Evolutionary conservation across 805 yeast genomes (phyloP), one percentile per base, ranked within the genome.

Genomic region (Metschnikowia amazonensis): DNA sequence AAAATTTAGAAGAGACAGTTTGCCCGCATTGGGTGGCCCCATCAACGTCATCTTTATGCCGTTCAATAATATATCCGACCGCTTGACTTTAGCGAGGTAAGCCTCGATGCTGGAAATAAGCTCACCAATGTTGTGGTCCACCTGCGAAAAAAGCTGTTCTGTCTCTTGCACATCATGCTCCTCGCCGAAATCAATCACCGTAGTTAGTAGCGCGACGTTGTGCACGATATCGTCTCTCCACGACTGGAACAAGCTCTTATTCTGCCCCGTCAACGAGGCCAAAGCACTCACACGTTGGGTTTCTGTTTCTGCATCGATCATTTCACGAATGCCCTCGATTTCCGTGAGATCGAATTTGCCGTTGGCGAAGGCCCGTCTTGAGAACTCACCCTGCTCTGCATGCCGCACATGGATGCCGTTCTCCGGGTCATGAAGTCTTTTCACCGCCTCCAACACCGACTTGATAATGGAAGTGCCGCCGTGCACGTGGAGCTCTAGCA

Each of bases 21-120:
- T 94, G 0, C 99, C 99, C 1, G 96, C 97, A 63, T 94, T 94
- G 1, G 99, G 97, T 5, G 95, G 94, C 0, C 99, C 99, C 11
- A 90, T 52, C 8, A 94, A 67, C 0, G 84, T 80, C 21, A 90
- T 57, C 46, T 79, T 79, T 24, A 92, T 80, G 1, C 99, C 99
- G 20, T 76, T 71, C 33, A 83, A 63, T 13, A 92, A 62, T 1
- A 90, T 67, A 52, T 82, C 86, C 0, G 88, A 77, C 44, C 79
- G 66, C 32, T 70, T 69, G 4, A 83, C 77, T 55, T 72, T 78
- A 1, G 50, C 38, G 20, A 80, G 55, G 52, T 76, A 79, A 11
- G 59, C 46, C 0, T 57, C 46, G 11, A 89, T 70, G 27, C 83
- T 81, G 0, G 3, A 4, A 14, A 72, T 63, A 10, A 90, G 56